Conservation (phyloP, 148 eudicot genomes). For the Cornus kousa region DNA sequence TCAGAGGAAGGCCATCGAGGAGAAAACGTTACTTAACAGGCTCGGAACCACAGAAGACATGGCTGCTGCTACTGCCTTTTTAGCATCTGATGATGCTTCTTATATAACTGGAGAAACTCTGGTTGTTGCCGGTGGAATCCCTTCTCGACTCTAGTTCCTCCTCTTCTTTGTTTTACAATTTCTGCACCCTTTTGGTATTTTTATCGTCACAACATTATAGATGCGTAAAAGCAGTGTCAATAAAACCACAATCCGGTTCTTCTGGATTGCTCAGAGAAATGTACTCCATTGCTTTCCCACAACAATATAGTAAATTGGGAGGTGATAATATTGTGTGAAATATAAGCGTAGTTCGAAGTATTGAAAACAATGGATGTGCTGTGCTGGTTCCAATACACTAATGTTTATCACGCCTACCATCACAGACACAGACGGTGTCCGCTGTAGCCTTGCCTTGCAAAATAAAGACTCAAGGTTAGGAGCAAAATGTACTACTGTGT, state of each 20-base stretch:
- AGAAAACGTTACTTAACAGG: slow-evolving; percentile 56
- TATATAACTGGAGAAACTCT: slow-evolving; percentile 89
- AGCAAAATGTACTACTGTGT: too few relatives aligned
- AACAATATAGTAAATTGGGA: neutral
- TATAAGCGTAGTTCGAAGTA: neutral
- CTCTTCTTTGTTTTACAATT: neutral
- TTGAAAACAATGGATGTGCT: too few relatives aligned
- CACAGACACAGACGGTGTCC: too few relatives aligned
- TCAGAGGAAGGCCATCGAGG: slow-evolving; percentile 66
- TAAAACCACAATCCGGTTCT: neutral
- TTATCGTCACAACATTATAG: neutral
- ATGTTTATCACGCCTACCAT: too few relatives aligned
- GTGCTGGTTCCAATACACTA: too few relatives aligned
- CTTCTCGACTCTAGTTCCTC: slow-evolving; percentile 60
- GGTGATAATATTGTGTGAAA: too few relatives aligned
- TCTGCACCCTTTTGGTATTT: too few relatives aligned
- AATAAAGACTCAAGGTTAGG: too few relatives aligned
- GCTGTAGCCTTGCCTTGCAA: too few relatives aligned
- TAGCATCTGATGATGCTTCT: slow-evolving; percentile 92
- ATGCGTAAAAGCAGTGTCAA: neutral
- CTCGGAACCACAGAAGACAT: slow-evolving; percentile 93
- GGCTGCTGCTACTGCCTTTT: slow-evolving; percentile 85
- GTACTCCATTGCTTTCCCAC: neutral
- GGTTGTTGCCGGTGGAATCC: slow-evolving; percentile 79
- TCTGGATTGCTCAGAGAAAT: neutral